Conservation (phyloP, 371 early-diverging fungal species). For the Mucor racemosus region DNA sequence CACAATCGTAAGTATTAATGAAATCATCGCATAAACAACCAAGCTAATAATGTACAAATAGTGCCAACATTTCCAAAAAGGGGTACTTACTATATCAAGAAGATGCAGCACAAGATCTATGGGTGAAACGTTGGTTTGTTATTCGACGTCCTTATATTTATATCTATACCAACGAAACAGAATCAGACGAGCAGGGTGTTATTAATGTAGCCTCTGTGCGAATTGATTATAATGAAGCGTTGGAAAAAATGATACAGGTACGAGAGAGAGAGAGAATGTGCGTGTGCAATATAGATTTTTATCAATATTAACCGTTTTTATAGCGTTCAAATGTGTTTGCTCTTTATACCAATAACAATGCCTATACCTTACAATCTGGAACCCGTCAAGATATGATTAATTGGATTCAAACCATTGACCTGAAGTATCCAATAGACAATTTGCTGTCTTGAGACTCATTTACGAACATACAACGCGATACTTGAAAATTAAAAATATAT, state of each 20-base stretch:
- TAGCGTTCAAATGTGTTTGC: slow-evolving; percentile 77
- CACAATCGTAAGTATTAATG: slow-evolving; percentile 51
- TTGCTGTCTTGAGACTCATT: slow-evolving; percentile 15
- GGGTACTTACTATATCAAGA: slow-evolving; percentile 70
- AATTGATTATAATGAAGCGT: slow-evolving; percentile 69
- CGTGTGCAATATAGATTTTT: too few relatives aligned
- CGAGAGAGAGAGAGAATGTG: too few relatives aligned
- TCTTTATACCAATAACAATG: slow-evolving; percentile 78
- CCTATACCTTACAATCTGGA: slow-evolving; percentile 77
- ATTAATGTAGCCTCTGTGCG: slow-evolving; percentile 76
- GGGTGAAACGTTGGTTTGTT: slow-evolving; percentile 85
- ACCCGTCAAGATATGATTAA: slow-evolving; percentile 70
- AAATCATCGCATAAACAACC: not conserved
- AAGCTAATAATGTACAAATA: slow-evolving; percentile 22
- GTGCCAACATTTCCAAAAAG: slow-evolving; percentile 62
- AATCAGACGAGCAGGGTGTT: slow-evolving; percentile 72
- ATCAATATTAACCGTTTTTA: not conserved
- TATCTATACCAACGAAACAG: slow-evolving; percentile 68
- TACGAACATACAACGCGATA: too few relatives aligned
- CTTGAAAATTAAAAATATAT: too few relatives aligned
- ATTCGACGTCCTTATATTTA: slow-evolving; percentile 86
- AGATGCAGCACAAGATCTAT: slow-evolving; percentile 61
- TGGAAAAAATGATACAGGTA: slow-evolving; percentile 73
- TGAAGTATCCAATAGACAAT: slow-evolving; percentile 54
- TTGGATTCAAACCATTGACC: slow-evolving; percentile 81